Percentiles rank a stretch among this genome's conserved stretches.
These are phyloP conservation scores for Spizellomyces punctatus DNA, from an alignment of 192 early-diverging fungal genomes.

Conservation along the genomic window DNA sequence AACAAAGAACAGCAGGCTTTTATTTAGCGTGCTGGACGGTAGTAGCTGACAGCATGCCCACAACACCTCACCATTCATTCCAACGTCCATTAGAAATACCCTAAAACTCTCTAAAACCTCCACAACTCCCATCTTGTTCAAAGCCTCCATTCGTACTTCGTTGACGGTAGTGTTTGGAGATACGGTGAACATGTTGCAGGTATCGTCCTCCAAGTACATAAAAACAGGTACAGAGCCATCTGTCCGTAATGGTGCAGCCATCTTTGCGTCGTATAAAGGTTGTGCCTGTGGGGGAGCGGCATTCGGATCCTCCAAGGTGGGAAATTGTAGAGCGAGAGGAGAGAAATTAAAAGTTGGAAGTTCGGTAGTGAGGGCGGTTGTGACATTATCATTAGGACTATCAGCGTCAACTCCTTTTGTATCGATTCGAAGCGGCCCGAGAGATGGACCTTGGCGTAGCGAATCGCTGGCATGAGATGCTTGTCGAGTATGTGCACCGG, in stretches of 20 bases:
- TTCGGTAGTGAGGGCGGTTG: background rate
- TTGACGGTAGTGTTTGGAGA: slow-evolving; percentile 41
- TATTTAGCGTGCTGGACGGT: too few relatives aligned
- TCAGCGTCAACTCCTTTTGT: too few relatives aligned
- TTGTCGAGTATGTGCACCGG: background rate
- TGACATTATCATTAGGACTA: too few relatives aligned
- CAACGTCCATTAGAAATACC: slow-evolving; percentile 23
- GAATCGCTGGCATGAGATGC: background rate
- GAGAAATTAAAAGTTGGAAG: background rate
- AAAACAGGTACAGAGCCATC: slow-evolving; percentile 34
- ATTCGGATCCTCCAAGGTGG: background rate
- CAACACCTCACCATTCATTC: slow-evolving; percentile 23
- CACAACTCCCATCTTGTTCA: slow-evolving; percentile 25
- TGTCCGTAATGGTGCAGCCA: slow-evolving; percentile 7
- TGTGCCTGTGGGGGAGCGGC: too few relatives aligned
- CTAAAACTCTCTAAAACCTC: slow-evolving; percentile 31
- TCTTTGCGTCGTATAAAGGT: background rate
- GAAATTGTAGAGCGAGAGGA: background rate
- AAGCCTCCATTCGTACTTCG: slow-evolving; percentile 34
- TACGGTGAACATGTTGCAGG: slow-evolving; percentile 37
- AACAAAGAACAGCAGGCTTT: background rate
- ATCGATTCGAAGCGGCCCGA: background rate
- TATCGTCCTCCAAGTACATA: slow-evolving; percentile 38
- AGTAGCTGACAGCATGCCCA: background rate
- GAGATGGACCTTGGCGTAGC: background rate